Evolutionary conservation across 2,329 filamentous ascomycete species (phyloP).

Genomic region (Ceratocystis cacaofunesta): DNA sequence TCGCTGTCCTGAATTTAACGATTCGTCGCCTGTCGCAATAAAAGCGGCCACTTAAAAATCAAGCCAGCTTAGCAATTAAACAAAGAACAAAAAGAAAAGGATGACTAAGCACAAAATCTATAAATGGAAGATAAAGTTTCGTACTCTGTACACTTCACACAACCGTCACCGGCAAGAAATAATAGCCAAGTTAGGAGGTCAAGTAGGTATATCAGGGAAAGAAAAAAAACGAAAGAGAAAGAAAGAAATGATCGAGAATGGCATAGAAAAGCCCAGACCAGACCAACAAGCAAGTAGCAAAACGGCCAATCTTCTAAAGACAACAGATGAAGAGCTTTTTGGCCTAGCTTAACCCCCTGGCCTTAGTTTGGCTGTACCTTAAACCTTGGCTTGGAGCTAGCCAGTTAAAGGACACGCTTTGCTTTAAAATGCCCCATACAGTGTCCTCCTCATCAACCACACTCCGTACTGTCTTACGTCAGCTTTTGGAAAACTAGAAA

Average conservation of each 20-base stretch:
- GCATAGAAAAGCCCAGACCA: not conserved
- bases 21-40: too few relatives aligned
- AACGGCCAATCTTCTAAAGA: too few relatives aligned
- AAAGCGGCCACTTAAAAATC: not conserved
- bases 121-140: not conserved
- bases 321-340: too few relatives aligned
- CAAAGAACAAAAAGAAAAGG: not conserved
- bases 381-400: too few relatives aligned
- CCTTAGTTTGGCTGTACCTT: too few relatives aligned
- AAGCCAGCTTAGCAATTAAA: not conserved
- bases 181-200: not conserved
- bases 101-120: not conserved
- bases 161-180: too few relatives aligned
- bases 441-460: not conserved
- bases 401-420: slow-evolving; percentile 15
- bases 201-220: not conserved
- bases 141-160: too few relatives aligned
- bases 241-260: not conserved
- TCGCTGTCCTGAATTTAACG: not conserved
- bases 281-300: not conserved
- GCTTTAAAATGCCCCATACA: slow-evolving; percentile 11
- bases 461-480: not conserved
- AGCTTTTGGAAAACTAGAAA: too few relatives aligned
- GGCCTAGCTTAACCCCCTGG: too few relatives aligned
- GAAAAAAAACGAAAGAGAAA: not conserved